phyloP scores from a whole-genome alignment of 2,329 filamentous ascomycete genomes.

The Xylogone sp. region DNA sequence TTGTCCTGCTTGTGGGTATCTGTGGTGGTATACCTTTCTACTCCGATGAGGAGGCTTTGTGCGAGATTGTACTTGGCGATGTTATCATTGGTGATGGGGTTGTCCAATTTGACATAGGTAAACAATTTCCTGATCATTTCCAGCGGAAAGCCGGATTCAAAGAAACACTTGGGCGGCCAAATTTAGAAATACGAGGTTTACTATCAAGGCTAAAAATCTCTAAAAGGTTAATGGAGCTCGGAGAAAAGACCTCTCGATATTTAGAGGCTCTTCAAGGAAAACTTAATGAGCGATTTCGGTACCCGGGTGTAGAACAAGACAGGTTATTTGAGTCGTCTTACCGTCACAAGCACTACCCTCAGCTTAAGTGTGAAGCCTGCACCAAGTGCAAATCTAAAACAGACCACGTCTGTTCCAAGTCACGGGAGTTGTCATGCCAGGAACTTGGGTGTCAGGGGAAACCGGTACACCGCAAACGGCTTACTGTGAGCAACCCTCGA shows the following conservation, averaged over 20 bases:
- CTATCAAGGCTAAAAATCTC: conserved; percentile 5
- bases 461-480: background rate
- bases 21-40: conserved; percentile 24
- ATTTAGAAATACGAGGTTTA: conserved; percentile 10
- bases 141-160: conserved; percentile 16
- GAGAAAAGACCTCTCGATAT: conserved; percentile 4
- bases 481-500: background rate
- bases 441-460: background rate
- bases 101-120: conserved; percentile 29
- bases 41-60: conserved; percentile 6
- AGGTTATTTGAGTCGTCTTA: conserved; percentile 5
- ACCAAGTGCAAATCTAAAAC: background rate
- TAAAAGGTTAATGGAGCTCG: conserved; percentile 2
- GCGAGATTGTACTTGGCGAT: conserved; percentile 25
- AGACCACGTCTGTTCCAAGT: background rate
- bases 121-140: conserved; percentile 18
- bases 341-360: conserved; percentile 6
- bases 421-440: conserved; percentile 1
- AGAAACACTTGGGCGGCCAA: conserved; percentile 3
- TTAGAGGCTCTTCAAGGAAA: conserved; percentile 3
- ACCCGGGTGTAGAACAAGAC: conserved; percentile 4
- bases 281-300: background rate
- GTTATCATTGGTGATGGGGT: conserved; percentile 24
- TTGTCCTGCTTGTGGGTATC: conserved; percentile 38
- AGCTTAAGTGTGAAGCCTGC: background rate